Evolutionary conservation across 2,329 filamentous ascomycete genomes (phyloP).

Genomic region (Nemania sp.): DNA sequence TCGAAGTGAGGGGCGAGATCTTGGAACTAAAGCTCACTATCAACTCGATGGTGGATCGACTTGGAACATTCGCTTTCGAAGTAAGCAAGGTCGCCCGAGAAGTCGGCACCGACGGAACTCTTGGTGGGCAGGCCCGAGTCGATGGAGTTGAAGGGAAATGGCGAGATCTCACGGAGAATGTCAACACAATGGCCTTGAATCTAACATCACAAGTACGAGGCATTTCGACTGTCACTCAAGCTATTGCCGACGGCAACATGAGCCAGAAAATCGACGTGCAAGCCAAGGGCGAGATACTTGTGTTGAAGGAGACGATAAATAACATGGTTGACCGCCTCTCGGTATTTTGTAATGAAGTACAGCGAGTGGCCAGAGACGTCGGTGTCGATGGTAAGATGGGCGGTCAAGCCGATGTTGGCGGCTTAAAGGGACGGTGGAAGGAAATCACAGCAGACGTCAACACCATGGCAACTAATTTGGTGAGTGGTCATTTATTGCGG

Average conservation of each 20-base stretch:
- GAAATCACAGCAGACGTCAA: constrained; percentile 98
- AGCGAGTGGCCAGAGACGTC: constrained; percentile 93
- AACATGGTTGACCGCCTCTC: constrained; percentile 97
- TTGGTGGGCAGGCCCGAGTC: constrained; percentile 91
- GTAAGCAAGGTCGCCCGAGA: constrained; percentile 94
- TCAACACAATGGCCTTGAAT: constrained; percentile 76
- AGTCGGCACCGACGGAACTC: constrained; percentile 92
- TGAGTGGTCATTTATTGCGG: constrained; percentile 38
- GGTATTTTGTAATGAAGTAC: constrained; percentile 94
- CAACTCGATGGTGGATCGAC: constrained; percentile 97
- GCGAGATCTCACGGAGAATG: constrained; percentile 93
- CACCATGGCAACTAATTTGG: constrained; percentile 77
- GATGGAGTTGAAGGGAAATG: constrained; percentile 97
- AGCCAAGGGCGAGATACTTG: constrained; percentile 90
- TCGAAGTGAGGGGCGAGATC: constrained; percentile 93
- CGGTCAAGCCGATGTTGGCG: constrained; percentile 91
- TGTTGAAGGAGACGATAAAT: constrained; percentile 95
- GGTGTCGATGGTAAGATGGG: constrained; percentile 99
- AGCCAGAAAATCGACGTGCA: constrained; percentile 95
- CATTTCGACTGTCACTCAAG: constrained; percentile 92
- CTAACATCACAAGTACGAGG: constrained; percentile 78
- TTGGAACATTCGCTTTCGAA: constrained; percentile 94
- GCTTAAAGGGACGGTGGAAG: constrained; percentile 93
- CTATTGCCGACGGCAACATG: constrained; percentile 94
- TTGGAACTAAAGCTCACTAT: constrained; percentile 95